A percentile compares a stretch with the other conserved stretches of the same genome.
Conservation (phyloP, 2,329 filamentous ascomycete genomes). For the Aspergillus brunneoviolaceus region DNA sequence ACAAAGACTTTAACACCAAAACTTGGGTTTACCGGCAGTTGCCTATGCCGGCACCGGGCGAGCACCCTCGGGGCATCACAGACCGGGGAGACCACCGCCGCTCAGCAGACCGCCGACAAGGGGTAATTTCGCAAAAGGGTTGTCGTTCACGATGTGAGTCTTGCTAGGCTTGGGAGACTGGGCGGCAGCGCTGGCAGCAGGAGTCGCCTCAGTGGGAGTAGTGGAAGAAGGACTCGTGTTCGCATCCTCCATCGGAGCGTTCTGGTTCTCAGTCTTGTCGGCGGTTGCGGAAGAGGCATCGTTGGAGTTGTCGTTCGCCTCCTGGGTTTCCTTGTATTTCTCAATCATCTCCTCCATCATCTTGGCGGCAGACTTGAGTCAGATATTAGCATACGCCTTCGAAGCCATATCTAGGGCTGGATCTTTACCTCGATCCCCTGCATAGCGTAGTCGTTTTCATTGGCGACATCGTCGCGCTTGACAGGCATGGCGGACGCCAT, state of each 20-base stretch:
- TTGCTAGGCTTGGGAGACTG: neutral
- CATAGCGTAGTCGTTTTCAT: neutral
- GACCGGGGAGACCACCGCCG: conserved; percentile 6
- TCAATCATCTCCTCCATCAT: conserved; percentile 18
- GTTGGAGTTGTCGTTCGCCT: neutral
- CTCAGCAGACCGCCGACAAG: conserved; percentile 24
- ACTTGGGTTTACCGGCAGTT: neutral
- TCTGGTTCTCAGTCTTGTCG: neutral
- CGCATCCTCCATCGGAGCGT: neutral
- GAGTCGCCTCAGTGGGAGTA: neutral
- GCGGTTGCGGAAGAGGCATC: neutral
- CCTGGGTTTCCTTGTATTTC: neutral
- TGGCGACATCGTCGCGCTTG: conserved; percentile 11
- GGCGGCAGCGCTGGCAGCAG: neutral
- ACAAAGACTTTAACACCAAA: neutral
- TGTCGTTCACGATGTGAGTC: conserved; percentile 8
- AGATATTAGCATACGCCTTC: neutral
- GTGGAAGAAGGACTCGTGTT: neutral
- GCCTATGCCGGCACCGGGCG: neutral
- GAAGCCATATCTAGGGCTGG: neutral
- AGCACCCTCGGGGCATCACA: neutral
- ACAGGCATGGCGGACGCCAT: conserved; percentile 31
- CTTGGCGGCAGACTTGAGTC: conserved; percentile 16
- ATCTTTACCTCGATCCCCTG: conserved; percentile 19
- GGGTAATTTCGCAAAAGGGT: conserved; percentile 23